Evolutionary conservation across 2,329 filamentous ascomycete species (phyloP), one percentile per base, ranked within the genome.

Genomic region (Aspergillus piperis): DNA sequence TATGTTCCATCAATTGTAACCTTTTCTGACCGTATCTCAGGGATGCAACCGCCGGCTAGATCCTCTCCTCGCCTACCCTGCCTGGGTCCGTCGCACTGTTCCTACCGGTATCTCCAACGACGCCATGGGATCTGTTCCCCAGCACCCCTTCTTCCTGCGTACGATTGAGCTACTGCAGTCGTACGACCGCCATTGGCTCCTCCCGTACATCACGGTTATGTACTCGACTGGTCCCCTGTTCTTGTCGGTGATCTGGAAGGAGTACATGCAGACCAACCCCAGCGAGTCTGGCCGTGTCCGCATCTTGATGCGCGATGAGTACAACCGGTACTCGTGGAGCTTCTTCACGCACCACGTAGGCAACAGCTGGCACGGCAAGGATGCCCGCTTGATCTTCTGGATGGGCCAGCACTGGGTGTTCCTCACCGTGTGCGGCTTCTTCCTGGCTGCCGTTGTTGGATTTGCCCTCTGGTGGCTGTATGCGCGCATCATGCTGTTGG

Each of bases 31-130:
- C 21, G 56, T 32, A 64, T 50, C 51, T 11, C 52, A 88, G 85
- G 88, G 88, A 67, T 91, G 88, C 79, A 84, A 87, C 66, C 84
- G 86, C 60, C 83, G 84, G 53, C 82, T 90, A 51, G 88, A 90
- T 68, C 87, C 88, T 56, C 82, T 90, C 13, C 84, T 89, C 59
- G 81, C 82, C 54, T 91, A 90, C 75, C 86, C 86, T 17, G 87
- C 88, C 44, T 91, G 87, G 84, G 81, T 90, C 13, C 86, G 88
- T 65, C 85, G 86, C 64, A 93, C 90, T 0, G 79, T 84, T 2
- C 90, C 90, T 2, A 93, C 90, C 1, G 90, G 90, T 63, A 90
- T 93, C 67, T 90, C 88, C 66, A 93, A 93, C 78, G 90, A 93
- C 70, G 88, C 88, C 42, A 92, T 93, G 89, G 89, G 89, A 52